phyloP scores from a whole-genome alignment of 164 flowering plant genomes.

The Vitis labrusca region DNA sequence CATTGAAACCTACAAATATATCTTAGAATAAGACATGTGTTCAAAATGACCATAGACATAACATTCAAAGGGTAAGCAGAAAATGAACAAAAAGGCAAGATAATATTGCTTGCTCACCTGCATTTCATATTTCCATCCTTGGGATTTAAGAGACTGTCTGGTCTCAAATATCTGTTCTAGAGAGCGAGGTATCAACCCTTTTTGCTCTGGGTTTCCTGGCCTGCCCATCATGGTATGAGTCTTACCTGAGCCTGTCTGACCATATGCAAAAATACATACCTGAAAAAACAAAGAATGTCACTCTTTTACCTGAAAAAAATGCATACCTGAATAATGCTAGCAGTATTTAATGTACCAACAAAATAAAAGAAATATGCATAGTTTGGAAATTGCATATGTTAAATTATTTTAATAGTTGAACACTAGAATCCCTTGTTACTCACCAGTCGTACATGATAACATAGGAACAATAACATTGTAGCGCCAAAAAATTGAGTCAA shows the following conservation, averaged over 20 bases:
- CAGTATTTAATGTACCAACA: not conserved
- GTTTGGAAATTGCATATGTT: not conserved
- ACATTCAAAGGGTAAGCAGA: not conserved
- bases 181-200: slow-evolving; percentile 91
- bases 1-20: slow-evolving; percentile 72
- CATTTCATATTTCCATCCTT: slow-evolving; percentile 97
- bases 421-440: too few species aligned
- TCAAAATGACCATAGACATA: not conserved
- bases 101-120: slow-evolving; percentile 50
- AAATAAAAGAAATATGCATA: not conserved
- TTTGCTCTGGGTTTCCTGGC: slow-evolving; percentile 63
- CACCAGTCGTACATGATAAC: too few species aligned
- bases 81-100: not conserved
- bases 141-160: slow-evolving; percentile 63
- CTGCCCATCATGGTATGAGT: slow-evolving; percentile 99
- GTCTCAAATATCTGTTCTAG: slow-evolving; percentile 90
- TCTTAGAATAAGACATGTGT: not conserved
- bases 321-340: not conserved
- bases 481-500: too few species aligned
- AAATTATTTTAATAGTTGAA: too few species aligned
- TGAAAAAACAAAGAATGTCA: slow-evolving; percentile 22
- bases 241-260: slow-evolving; percentile 98
- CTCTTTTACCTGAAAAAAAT: not conserved
- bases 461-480: too few species aligned
- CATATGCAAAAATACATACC: slow-evolving; percentile 99